Evolutionary conservation across 768 basidiomycete species (phyloP), one percentile per base, ranked within the genome.

Genomic region (Kwoniella pini): DNA sequence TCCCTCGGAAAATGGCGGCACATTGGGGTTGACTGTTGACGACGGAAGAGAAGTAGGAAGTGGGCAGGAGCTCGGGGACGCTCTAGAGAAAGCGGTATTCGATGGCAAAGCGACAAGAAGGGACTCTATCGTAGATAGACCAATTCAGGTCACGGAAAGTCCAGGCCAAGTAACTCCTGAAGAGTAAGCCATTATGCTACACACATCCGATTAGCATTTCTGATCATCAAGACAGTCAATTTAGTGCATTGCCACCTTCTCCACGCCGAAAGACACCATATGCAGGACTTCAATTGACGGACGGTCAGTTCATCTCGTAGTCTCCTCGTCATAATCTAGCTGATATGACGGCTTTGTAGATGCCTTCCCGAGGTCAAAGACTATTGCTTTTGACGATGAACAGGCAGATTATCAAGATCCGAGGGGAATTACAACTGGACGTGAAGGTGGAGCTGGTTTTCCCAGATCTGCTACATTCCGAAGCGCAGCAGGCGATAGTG

Each of bases 341-440:
- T 60, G 30, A 40, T 39, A 13, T 10, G 5, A 49, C 50, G 15
- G 21, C 26, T 33, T 4, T 13, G 7, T 44, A 68, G 77, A 79
- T 33, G 64, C 64, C 10, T 78, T 79, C 53, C 77, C 76, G n/a
- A 64, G 77, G 15, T 74, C 77, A 15, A 78, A 75, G 54, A 79
- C 79, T 9, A 80, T 80, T 56, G 79, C 78, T 9, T 80, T 80
- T 39, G 67, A 76, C 46, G 74, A 76, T 17, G 65, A 71, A n/a
- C 60, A 54, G 3, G 76, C 73, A 31, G 71, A 75, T 22, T 60
- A 62, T 1, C 54, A 61, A 10, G 71, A 73, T 22, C 62, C 69
- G 27, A 58, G 64, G 44, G 70, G 59, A 6, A 43, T 65, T 12
- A 64, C 70, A 1, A 69, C 62, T 19, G 67, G 62, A 26, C 44